Evolutionary conservation across 2,329 filamentous ascomycete genomes (phyloP), one percentile per base, ranked within the genome.

Genomic region (Zymoseptoria ardabiliae): DNA sequence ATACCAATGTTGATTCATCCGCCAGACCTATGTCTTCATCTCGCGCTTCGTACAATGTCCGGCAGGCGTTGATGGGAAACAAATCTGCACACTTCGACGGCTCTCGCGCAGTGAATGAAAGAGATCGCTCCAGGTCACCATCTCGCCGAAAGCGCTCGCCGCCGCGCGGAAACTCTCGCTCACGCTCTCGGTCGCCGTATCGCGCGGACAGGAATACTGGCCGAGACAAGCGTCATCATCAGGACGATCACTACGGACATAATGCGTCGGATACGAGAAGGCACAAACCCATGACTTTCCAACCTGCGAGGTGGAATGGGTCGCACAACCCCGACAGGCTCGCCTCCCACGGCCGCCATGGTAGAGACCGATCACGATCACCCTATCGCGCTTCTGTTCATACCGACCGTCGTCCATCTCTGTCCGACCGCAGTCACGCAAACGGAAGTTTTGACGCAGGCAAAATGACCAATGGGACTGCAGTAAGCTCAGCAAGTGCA

Each of bases 1-100:
- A 85, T 87, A 86, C 80, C 84, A 86, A 83, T 84, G 87, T 96
- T 96, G 89, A 96, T 90, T 89, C 88, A 85, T 85, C 82, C 82
- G 84, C 88, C 89, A 96, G 91, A 92, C 82, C 60, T 60, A 62
- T 62, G 66, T 70, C 69, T 72, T 71, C 70, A 71, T 72, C 70
- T 70, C 70, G 68, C 35, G 48, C 64, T 66, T 60, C 66, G 66
- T 68, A 19, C 51, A 22, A 64, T 50, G 61, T 58, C 17, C 56
- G 58, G 51, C 54, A 58, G 28, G 58, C 60, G 9, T 57, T 66
- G 57, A 65, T 62, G 60, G 59, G 55, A 45, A 64, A 66, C 58
- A 56, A 49, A 41, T 60, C 62, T 59, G 65, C 61, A 50, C 67
- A 68, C 51, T 68, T 66, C 65, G 67, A 67, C 70, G 72, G 67